A percentile compares a stretch with the other conserved stretches of the same genome.
These are phyloP conservation scores for Coemansia sp. DNA, from an alignment of 192 early-diverging fungal genomes.

Conservation along the genomic window DNA sequence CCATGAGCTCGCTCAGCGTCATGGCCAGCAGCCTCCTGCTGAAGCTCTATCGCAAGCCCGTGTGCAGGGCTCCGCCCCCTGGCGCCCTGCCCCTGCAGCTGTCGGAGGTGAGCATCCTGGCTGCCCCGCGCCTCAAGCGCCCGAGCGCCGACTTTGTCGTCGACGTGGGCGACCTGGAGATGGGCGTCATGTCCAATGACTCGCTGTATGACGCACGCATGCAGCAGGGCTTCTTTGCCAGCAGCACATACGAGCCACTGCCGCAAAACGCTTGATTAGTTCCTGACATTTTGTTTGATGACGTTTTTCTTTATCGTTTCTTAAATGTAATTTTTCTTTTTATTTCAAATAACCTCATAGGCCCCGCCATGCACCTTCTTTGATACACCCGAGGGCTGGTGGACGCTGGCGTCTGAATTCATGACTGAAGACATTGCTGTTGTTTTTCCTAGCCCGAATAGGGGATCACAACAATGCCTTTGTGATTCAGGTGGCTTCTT, in stretches of 20 bases:
- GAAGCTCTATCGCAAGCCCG: conserved; percentile 62
- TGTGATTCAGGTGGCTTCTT: too few species aligned
- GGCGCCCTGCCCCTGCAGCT: conserved; percentile 19
- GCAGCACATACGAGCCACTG: conserved; percentile 11
- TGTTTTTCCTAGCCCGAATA: too few species aligned
- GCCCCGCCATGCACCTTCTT: too few species aligned
- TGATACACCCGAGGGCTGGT: too few species aligned
- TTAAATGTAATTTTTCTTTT: not conserved
- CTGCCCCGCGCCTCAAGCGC: conserved; percentile 17
- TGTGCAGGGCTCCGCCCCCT: conserved; percentile 30
- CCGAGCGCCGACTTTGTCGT: conserved; percentile 17
- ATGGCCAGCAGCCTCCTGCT: conserved; percentile 84
- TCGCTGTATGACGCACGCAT: not conserved
- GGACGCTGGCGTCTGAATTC: too few species aligned
- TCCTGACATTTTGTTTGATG: not conserved
- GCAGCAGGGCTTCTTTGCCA: conserved; percentile 18
- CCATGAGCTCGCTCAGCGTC: conserved; percentile 87
- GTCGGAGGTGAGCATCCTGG: conserved; percentile 25
- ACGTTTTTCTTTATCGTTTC: not conserved
- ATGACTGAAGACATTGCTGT: too few species aligned
- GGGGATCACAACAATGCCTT: too few species aligned
- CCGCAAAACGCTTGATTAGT: conserved; percentile 9
- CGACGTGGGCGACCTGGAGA: conserved; percentile 27
- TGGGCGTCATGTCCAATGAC: conserved; percentile 2
- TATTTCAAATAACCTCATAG: not conserved